phyloP scores from a whole-genome alignment of 2,329 filamentous ascomycete genomes.

The Penicillium frequentans region DNA sequence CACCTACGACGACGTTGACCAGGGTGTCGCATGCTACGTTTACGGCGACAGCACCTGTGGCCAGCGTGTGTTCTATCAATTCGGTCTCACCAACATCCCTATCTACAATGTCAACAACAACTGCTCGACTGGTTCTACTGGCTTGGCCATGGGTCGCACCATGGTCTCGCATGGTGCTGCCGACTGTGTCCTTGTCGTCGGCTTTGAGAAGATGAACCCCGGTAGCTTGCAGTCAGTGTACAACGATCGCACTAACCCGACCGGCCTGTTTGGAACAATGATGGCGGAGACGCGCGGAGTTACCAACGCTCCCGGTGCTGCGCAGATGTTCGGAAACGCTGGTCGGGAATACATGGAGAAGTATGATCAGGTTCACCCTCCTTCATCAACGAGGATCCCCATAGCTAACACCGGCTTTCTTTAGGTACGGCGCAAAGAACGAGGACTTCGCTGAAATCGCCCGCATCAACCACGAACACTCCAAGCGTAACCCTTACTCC shows the following conservation, averaged over 20 bases:
- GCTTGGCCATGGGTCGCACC: constrained; percentile 78
- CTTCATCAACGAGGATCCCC: not conserved
- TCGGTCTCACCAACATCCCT: constrained; percentile 94
- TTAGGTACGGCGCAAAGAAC: constrained; percentile 73
- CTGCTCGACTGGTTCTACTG: constrained; percentile 93
- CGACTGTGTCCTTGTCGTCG: constrained; percentile 86
- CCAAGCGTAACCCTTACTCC: constrained; percentile 91
- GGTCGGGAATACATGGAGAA: constrained; percentile 94
- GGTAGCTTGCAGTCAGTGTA: constrained; percentile 83
- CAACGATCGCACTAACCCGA: constrained; percentile 80
- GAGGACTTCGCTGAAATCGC: constrained; percentile 95
- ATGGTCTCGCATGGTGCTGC: constrained; percentile 77
- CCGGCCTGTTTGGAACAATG: constrained; percentile 69
- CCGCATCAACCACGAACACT: constrained; percentile 89
- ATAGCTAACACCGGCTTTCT: not conserved
- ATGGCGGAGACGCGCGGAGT: constrained; percentile 80
- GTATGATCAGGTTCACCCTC: constrained; percentile 59
- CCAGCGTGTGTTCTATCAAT: constrained; percentile 97
- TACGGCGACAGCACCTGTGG: constrained; percentile 95
- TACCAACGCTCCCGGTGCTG: constrained; percentile 79
- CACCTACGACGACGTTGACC: constrained; percentile 94
- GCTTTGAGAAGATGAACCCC: constrained; percentile 97
- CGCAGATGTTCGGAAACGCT: constrained; percentile 95
- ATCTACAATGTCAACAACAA: constrained; percentile 99
- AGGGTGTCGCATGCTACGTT: constrained; percentile 96